Conservation (phyloP, 768 basidiomycete genomes). For the Boletus sp. region DNA sequence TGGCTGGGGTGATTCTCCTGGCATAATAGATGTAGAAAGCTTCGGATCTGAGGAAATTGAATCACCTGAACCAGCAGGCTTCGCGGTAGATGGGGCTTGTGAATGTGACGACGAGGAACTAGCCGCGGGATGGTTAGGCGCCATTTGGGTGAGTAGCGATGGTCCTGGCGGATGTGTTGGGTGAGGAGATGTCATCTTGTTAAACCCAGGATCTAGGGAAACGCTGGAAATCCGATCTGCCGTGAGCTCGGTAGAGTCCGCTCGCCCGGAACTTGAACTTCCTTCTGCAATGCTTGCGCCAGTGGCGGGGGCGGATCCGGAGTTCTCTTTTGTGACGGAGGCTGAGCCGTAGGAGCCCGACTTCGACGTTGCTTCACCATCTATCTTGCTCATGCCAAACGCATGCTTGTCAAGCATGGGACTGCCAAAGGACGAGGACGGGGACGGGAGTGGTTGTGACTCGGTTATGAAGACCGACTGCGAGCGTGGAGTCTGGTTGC, state of each 20-base stretch:
- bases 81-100: constrained; percentile 23
- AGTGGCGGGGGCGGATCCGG: constrained; percentile 17
- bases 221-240: constrained; percentile 53
- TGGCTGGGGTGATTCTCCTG: constrained; percentile 28
- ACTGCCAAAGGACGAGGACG: constrained; percentile 69
- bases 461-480: constrained; percentile 87
- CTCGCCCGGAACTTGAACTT: constrained; percentile 20
- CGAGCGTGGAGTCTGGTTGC: constrained; percentile 90
- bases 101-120: constrained; percentile 27
- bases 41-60: constrained; percentile 18
- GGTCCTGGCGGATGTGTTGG: constrained; percentile 52
- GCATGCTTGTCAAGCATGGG: constrained; percentile 84
- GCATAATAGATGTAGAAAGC: constrained; percentile 27
- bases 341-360: constrained; percentile 32
- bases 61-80: constrained; percentile 24
- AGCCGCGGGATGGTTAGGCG: constrained; percentile 35
- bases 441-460: constrained; percentile 89
- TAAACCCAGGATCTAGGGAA: constrained; percentile 39
- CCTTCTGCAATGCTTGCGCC: constrained; percentile 12
- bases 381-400: constrained; percentile 93
- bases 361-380: constrained; percentile 40
- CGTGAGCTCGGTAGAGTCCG: constrained; percentile 42
- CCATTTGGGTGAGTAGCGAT: constrained; percentile 73
- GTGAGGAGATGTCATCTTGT: constrained; percentile 38
- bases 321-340: constrained; percentile 23